Base-by-base conservation (phyloP, 2,329 filamentous ascomycete genomes). In the Talaromyces amestolkiae region DNA sequence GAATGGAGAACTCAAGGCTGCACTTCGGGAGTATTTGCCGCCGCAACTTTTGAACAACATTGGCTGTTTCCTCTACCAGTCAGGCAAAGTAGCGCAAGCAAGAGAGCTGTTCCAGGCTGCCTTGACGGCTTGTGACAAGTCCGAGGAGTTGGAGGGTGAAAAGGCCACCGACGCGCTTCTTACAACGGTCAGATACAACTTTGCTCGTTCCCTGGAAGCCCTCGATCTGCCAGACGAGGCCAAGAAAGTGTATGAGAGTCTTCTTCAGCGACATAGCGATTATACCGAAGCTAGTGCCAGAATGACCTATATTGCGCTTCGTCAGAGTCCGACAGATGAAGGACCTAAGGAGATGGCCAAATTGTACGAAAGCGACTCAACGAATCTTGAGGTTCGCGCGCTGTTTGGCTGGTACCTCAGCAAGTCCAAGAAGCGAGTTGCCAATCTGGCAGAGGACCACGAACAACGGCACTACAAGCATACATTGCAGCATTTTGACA, bases 31-130 rank as follows among this genome's bases (percentile, higher is more conserved):
- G 74, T 84, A 90, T 66, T 82, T 99, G 1, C 91, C 93, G 1
- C 95, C 95, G 3, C 93, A 97, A 73, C 84, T 98, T 2, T 85
- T 99, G 51, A 99, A 98, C 83, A 99, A 99, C 76, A 96, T 98
- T 75, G 95, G 92, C 5, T 97, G 93, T 77, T 98, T 98, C 79
- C 88, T 96, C 70, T 97, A 92, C 70, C 93, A 97, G 74, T 85
- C 88, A 2, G 93, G 96, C 72, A 93, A 92, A 74, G 89, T 91
- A 68, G 87, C 90, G 22, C 83, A 87, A 67, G 93, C 95, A 24
- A 89, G 91, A 69, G 89, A 94, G 60, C 86, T 96, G 79, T 99
- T 98, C 75, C 92, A 99, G 76, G 89, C 91, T n/a, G 95, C 93
- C 0, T 81, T 99, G 63, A 90, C 90, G 68, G 92, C 94, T 17